Percentiles rank a stretch among this genome's conserved stretches.
These are phyloP conservation scores for Capillidium heterosporum DNA, from an alignment of 371 early-diverging fungal species.

Conservation along the genomic window DNA sequence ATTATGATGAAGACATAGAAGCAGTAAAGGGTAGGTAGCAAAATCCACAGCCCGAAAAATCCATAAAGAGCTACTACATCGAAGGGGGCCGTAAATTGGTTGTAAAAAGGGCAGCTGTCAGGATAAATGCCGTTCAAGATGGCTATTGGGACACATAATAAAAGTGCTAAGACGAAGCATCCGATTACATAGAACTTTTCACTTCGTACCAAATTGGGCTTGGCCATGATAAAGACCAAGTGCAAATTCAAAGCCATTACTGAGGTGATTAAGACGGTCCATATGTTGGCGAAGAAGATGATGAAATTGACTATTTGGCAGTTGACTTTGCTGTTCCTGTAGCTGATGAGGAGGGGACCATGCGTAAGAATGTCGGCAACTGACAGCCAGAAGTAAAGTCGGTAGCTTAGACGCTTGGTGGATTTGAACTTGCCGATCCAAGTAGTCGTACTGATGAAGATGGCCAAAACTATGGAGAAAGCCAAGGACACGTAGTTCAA, in stretches of 20 bases:
- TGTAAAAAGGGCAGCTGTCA: background rate
- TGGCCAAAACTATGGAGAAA: too few relatives aligned
- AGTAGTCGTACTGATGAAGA: too few relatives aligned
- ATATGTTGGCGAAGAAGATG: background rate
- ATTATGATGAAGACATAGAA: background rate
- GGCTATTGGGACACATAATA: background rate
- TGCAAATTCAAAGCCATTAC: conserved; percentile 1
- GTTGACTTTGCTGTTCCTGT: background rate
- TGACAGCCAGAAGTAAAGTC: background rate
- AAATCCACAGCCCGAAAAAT: background rate
- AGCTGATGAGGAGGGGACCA: background rate
- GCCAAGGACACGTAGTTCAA: too few relatives aligned
- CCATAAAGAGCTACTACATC: background rate
- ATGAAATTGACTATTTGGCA: background rate
- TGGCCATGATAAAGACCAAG: background rate
- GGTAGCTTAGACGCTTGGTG: background rate
- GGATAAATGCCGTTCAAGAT: background rate
- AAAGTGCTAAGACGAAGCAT: background rate
- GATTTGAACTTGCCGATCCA: too few relatives aligned
- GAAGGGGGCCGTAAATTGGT: background rate
- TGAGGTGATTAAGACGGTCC: background rate
- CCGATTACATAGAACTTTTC: background rate
- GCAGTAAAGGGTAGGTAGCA: background rate
- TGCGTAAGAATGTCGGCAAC: background rate
- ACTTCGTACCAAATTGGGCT: background rate